Conservation (phyloP, 306 rosid genomes). For the Luffa aegyptiaca region DNA sequence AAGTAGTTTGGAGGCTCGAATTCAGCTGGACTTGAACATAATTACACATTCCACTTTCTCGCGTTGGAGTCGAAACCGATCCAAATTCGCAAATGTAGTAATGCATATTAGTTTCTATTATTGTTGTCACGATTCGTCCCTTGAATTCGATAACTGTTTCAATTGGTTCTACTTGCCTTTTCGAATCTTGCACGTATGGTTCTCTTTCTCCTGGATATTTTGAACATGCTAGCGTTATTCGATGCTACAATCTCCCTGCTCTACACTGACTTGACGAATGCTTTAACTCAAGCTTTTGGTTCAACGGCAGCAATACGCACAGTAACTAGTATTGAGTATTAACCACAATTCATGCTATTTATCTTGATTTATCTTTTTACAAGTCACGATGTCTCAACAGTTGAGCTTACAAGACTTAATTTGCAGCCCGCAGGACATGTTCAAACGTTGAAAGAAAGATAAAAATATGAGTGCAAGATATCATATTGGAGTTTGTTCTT, state of each 20-base stretch:
- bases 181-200: background rate
- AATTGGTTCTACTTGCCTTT: background rate
- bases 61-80: background rate
- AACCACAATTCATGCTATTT: background rate
- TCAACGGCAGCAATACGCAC: background rate
- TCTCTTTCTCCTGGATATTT: background rate
- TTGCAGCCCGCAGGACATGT: constrained; percentile 10
- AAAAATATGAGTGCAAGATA: background rate
- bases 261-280: background rate
- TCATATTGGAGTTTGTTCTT: constrained; percentile 7
- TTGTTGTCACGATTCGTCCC: background rate
- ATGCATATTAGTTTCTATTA: background rate
- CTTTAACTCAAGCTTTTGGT: background rate
- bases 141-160: background rate
- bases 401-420: background rate
- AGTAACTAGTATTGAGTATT: background rate
- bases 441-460: constrained; percentile 12
- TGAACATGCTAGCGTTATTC: background rate
- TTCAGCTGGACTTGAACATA: background rate
- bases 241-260: background rate
- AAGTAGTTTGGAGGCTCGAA: background rate
- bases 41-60: background rate
- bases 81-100: background rate
- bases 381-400: background rate
- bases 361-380: background rate